Conservation (phyloP, 2,329 filamentous ascomycete species). For the Fusarium sp. region DNA sequence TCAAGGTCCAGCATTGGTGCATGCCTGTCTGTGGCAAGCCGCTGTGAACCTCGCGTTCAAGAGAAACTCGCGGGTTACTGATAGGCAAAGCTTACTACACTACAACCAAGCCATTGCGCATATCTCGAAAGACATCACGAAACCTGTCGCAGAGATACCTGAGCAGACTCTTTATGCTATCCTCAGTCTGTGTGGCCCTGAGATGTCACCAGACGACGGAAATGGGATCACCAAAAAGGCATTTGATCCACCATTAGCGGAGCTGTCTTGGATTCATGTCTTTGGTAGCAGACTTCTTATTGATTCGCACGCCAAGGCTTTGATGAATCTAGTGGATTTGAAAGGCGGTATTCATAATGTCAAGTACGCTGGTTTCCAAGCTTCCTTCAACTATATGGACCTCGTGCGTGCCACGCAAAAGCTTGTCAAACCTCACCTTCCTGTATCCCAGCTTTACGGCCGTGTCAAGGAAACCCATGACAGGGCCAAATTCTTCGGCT, state of each 20-base stretch:
- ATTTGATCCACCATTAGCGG: not conserved
- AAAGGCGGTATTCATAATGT: constrained; percentile 1
- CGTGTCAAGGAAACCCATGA: not conserved
- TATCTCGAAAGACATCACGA: not conserved
- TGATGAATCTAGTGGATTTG: not conserved
- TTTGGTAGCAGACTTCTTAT: constrained; percentile 3
- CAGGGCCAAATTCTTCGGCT: not conserved
- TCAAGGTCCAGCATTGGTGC: constrained; percentile 1
- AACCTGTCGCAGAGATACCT: not conserved
- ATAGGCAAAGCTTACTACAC: not conserved
- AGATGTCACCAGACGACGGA: not conserved
- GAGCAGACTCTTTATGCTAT: constrained; percentile 15
- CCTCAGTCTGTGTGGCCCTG: not conserved
- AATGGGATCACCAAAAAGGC: not conserved
- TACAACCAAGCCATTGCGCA: not conserved
- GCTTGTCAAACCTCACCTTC: not conserved
- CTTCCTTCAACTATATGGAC: constrained; percentile 15
- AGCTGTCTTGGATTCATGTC: constrained; percentile 9
- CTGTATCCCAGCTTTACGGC: not conserved
- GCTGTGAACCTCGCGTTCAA: not conserved
- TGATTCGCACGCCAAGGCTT: not conserved
- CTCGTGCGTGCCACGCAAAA: not conserved
- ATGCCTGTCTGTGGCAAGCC: constrained; percentile 6
- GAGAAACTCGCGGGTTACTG: not conserved
- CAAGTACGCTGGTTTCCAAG: not conserved